phyloP scores from a whole-genome alignment of 306 rosid genomes.

The Vigna hirtella region DNA sequence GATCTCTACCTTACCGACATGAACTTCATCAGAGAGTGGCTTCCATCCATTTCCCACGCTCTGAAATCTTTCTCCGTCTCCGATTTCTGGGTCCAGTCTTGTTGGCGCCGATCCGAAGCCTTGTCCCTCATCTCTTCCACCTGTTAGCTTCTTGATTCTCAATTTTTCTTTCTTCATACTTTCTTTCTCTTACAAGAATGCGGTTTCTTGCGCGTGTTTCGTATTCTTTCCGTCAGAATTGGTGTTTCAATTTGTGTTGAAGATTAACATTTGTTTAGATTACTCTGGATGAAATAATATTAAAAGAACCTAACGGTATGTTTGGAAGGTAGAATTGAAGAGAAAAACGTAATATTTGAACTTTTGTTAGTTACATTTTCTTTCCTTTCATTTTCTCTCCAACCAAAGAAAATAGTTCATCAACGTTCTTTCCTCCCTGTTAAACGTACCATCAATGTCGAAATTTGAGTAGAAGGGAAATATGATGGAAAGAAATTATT shows the following conservation, averaged over 20 bases:
- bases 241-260: not conserved
- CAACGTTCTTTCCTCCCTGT: not conserved
- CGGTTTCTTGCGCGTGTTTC: not conserved
- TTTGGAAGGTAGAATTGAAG: not conserved
- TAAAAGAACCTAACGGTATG: not conserved
- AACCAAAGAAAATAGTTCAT: not conserved
- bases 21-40: conserved; percentile 52
- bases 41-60: conserved; percentile 49
- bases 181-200: not conserved
- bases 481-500: too few relatives aligned
- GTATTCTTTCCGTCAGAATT: not conserved
- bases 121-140: conserved; percentile 58
- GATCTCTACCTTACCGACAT: conserved; percentile 61
- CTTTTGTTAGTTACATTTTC: not conserved
- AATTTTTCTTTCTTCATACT: not conserved
- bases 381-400: not conserved
- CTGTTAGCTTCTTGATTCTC: conserved; percentile 51
- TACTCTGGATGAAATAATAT: not conserved
- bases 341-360: not conserved
- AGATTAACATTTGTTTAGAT: not conserved
- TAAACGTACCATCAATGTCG: not conserved
- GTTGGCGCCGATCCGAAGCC: conserved; percentile 69
- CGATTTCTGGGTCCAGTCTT: conserved; percentile 75
- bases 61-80: conserved; percentile 57
- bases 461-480: not conserved